Evolutionary conservation across 2,329 filamentous ascomycete genomes (phyloP), one percentile per base, ranked within the genome.

Genomic region (Dothideomycetes sp.): DNA sequence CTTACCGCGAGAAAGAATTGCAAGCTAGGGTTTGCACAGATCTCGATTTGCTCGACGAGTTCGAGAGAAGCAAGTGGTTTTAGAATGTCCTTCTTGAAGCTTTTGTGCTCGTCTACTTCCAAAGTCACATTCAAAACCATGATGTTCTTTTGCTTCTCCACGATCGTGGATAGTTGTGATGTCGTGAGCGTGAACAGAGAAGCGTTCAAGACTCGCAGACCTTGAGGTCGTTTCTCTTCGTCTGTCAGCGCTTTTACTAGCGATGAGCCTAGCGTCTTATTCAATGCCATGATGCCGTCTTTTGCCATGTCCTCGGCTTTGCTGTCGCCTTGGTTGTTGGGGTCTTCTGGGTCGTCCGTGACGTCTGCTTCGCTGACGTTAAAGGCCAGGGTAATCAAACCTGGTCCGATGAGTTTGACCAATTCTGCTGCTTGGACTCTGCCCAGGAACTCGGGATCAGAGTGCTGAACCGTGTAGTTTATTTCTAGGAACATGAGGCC

Each of bases 381-480:
- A 38, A 64, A 61, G 24, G 57, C 55, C 33, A 52, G 54, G 25
- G 54, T 58, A n/a, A 65, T 60, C 38, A 65, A 39, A 0, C 56
- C 57, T 11, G 61, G 61, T 2, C 55, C 58, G 13, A 64, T 52
- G 20, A 65, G 44, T 13, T 45, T 19, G 2, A 57, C 58, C 32
- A 65, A 39, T 43, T 65, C 63, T 2, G 51, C 46, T 3, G 54
- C 61, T 19, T 59, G 60, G 9, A 67, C 59, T 42, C 61, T 60
- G 19, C 49, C 53, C 51, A 66, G 53, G 47, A 67, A 65, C 19
- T 62, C 60, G 31, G 61, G 55, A 44, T 67, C 62, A 30, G 63
- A 60, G 49, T 67, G 64, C 5, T 65, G 55, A 43, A 64, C 69
- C 1, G 65, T 70, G 41, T 67, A 70, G 29, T 62, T 65, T 16